phyloP scores from a whole-genome alignment of 2,329 filamentous ascomycete species.

The Arachnopeziza araneosa region DNA sequence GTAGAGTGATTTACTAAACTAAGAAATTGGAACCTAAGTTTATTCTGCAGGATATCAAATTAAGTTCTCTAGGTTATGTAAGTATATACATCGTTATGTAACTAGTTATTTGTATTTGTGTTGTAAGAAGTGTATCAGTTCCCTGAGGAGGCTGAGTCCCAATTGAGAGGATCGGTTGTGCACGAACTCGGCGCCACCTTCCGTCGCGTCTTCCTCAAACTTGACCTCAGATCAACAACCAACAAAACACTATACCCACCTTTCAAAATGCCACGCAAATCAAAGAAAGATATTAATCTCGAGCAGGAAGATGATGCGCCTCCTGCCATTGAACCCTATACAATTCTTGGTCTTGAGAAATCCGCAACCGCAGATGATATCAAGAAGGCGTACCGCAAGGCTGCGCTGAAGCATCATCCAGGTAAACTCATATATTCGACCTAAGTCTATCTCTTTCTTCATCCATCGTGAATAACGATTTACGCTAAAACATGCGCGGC shows the following conservation, averaged over 20 bases:
- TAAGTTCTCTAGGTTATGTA: too few relatives aligned
- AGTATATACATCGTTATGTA: too few relatives aligned
- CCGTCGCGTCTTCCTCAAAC: background rate
- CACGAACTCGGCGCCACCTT: background rate
- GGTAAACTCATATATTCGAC: slow-evolving; percentile 42
- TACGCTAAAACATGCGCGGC: background rate
- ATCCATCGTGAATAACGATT: slow-evolving; percentile 9
- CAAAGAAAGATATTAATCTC: background rate
- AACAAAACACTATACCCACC: background rate
- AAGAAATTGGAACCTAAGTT: too few relatives aligned
- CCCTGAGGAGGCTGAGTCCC: too few relatives aligned
- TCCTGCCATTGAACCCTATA: slow-evolving; percentile 64
- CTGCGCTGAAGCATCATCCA: slow-evolving; percentile 80
- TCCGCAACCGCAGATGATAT: slow-evolving; percentile 72
- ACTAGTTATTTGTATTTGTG: too few relatives aligned
- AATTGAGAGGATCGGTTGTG: too few relatives aligned
- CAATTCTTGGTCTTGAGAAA: slow-evolving; percentile 65
- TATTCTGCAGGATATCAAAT: too few relatives aligned
- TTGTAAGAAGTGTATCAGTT: too few relatives aligned
- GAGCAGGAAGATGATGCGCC: slow-evolving; percentile 24
- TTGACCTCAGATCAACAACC: background rate
- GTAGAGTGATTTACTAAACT: too few relatives aligned
- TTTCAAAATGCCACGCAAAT: background rate
- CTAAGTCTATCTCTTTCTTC: background rate
- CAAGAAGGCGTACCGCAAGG: slow-evolving; percentile 87